Conservation (phyloP, 495 filamentous ascomycete genomes). For the Articulospora tetracladia region DNA sequence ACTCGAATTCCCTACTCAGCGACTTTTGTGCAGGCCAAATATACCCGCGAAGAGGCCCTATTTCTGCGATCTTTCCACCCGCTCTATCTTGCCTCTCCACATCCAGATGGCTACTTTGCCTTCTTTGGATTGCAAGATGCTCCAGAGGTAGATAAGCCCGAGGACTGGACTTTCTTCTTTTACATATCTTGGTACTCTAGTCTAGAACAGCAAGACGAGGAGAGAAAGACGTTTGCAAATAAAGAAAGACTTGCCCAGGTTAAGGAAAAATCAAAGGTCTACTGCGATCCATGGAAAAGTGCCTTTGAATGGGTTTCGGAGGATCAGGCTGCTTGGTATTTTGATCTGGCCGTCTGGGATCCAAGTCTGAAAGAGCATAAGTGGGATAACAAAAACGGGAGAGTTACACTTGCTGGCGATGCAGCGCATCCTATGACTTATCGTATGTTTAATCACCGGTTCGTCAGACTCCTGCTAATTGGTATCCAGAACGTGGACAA, state of each 20-base stretch:
- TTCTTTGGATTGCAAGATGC: conserved; percentile 36
- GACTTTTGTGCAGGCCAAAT: conserved; percentile 31
- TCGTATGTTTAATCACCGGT: conserved; percentile 35
- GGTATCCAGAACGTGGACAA: conserved; percentile 44
- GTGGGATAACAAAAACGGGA: conserved; percentile 45
- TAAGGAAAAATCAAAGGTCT: conserved; percentile 32
- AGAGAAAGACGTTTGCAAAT: conserved; percentile 21
- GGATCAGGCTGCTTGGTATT: conserved; percentile 35
- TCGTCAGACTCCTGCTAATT: not conserved
- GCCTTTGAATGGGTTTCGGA: conserved; percentile 40
- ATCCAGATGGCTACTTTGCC: conserved; percentile 27
- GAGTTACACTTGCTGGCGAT: conserved; percentile 53
- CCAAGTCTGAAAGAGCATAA: conserved; percentile 29
- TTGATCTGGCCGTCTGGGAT: conserved; percentile 36
- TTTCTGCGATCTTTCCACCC: conserved; percentile 31
- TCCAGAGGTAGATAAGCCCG: conserved; percentile 34
- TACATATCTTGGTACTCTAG: conserved; percentile 34
- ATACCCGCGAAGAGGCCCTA: conserved; percentile 31
- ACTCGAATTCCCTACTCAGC: conserved; percentile 31
- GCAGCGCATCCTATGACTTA: conserved; percentile 60
- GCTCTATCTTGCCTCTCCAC: conserved; percentile 18
- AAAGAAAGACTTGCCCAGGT: conserved; percentile 33
- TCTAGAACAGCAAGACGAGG: conserved; percentile 31
- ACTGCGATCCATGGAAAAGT: conserved; percentile 38
- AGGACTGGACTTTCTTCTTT: conserved; percentile 39